phyloP scores from a whole-genome alignment of 352 stramenopile species.

The Phytophthora megakarya region DNA sequence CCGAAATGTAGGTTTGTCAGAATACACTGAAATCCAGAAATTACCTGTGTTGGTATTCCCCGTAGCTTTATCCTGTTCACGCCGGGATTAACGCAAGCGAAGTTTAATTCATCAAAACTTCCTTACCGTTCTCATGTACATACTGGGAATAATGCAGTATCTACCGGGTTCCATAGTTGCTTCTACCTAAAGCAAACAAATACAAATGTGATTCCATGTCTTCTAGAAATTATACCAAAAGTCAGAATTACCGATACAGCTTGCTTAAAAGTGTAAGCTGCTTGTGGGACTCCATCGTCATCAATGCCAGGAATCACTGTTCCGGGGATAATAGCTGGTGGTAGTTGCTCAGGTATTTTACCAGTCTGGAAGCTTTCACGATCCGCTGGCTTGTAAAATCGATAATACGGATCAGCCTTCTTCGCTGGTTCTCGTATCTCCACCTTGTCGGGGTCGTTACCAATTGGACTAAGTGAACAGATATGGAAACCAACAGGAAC shows the following conservation, averaged over 20 bases:
- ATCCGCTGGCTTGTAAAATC: conserved; percentile 71
- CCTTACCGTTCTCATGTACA: conserved; percentile 86
- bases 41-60: conserved; percentile 76
- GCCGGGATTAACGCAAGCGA: neutral
- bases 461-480: conserved; percentile 53
- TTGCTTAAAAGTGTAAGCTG: conserved; percentile 86
- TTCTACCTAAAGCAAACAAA: conserved; percentile 50
- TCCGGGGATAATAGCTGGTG: conserved; percentile 78
- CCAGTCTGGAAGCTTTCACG: conserved; percentile 65
- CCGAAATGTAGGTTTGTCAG: conserved; percentile 63
- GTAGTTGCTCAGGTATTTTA: conserved; percentile 49
- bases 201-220: neutral
- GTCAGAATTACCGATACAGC: conserved; percentile 60
- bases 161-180: conserved; percentile 68
- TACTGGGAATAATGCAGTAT: conserved; percentile 86
- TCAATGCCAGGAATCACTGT: conserved; percentile 68
- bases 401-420: conserved; percentile 72
- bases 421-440: conserved; percentile 70
- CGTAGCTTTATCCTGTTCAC: conserved; percentile 69
- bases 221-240: neutral
- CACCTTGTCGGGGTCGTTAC: conserved; percentile 42
- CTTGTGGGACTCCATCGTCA: conserved; percentile 70
- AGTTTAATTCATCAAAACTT: neutral
- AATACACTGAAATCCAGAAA: conserved; percentile 87
- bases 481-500: conserved; percentile 84